phyloP scores from a whole-genome alignment of 176 grass and related monocot species.

The Ensete glaucum region DNA sequence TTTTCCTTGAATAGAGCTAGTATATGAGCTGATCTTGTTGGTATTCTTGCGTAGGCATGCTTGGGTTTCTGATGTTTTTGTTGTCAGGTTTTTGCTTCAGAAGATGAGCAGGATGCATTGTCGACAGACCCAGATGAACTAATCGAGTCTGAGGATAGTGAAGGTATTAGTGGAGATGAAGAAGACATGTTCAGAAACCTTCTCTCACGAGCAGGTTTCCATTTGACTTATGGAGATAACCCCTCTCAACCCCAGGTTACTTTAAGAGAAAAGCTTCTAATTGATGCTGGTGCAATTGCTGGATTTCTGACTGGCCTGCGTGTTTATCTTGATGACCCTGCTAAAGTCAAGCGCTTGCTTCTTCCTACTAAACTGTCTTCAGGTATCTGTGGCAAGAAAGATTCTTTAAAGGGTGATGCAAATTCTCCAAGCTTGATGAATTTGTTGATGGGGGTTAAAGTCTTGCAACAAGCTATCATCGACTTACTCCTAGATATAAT shows the following conservation, averaged over 20 bases:
- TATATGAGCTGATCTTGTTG: neutral
- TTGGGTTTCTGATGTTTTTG: neutral
- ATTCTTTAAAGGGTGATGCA: conserved; percentile 38
- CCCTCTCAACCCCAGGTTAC: conserved; percentile 55
- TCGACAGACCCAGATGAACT: conserved; percentile 75
- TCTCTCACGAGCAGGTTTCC: conserved; percentile 71
- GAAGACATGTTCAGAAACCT: conserved; percentile 77
- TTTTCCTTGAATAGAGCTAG: neutral
- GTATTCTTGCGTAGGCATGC: neutral
- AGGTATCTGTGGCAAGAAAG: conserved; percentile 40
- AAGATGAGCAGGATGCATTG: conserved; percentile 83
- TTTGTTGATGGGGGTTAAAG: conserved; percentile 80
- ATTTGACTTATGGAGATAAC: conserved; percentile 61
- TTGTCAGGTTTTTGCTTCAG: conserved; percentile 78
- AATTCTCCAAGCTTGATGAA: conserved; percentile 61
- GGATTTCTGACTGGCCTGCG: conserved; percentile 72
- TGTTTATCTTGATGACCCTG: conserved; percentile 76
- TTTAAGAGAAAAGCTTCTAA: conserved; percentile 70
- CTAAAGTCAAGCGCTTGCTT: conserved; percentile 81
- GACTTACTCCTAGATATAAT: conserved; percentile 96
- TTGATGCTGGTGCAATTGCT: conserved; percentile 73
- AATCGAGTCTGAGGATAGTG: conserved; percentile 63
- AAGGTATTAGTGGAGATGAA: conserved; percentile 58
- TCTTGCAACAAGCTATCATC: conserved; percentile 87
- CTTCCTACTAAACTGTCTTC: conserved; percentile 65